Conservation (phyloP, 345 rosid genomes). For the Hypericum perforatum region DNA sequence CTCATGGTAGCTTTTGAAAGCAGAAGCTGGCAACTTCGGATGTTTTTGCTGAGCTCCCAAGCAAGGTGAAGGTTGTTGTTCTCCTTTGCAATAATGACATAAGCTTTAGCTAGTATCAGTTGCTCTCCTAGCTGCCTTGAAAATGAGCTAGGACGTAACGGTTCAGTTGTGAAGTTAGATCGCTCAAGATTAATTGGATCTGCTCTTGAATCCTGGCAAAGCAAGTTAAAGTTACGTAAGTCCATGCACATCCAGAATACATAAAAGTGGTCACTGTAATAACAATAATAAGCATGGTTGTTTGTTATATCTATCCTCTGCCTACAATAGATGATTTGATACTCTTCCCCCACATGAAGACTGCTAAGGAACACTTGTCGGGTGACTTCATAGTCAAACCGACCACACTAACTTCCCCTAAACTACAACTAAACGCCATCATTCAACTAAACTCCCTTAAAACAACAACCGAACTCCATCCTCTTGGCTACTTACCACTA, state of each 20-base stretch:
- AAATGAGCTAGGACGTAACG: constrained; percentile 68
- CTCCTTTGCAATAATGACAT: constrained; percentile 89
- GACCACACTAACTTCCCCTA: too few species aligned
- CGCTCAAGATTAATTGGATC: constrained; percentile 29
- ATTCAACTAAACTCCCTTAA: too few species aligned
- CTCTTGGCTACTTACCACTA: constrained; percentile 24
- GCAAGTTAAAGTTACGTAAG: constrained; percentile 4
- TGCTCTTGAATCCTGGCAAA: constrained; percentile 43
- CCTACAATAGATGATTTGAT: too few species aligned
- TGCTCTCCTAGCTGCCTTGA: constrained; percentile 85
- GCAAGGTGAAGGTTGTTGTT: constrained; percentile 84
- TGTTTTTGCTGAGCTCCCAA: constrained; percentile 86
- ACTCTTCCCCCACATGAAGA: too few species aligned
- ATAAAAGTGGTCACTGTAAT: too few species aligned
- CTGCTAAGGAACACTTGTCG: too few species aligned
- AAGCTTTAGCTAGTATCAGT: constrained; percentile 92
- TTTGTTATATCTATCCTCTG: too few species aligned
- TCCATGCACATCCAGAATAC: constrained; percentile 9
- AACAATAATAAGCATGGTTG: too few species aligned
- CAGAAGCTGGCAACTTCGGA: constrained; percentile 75
- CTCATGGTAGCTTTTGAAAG: constrained; percentile 90
- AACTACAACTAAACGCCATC: too few species aligned
- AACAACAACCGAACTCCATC: too few species aligned
- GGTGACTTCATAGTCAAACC: too few species aligned
- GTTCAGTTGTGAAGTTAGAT: constrained; percentile 64